Base-by-base conservation (phyloP, 2,329 filamentous ascomycete genomes). In the Epichloe brachyelytri region DNA sequence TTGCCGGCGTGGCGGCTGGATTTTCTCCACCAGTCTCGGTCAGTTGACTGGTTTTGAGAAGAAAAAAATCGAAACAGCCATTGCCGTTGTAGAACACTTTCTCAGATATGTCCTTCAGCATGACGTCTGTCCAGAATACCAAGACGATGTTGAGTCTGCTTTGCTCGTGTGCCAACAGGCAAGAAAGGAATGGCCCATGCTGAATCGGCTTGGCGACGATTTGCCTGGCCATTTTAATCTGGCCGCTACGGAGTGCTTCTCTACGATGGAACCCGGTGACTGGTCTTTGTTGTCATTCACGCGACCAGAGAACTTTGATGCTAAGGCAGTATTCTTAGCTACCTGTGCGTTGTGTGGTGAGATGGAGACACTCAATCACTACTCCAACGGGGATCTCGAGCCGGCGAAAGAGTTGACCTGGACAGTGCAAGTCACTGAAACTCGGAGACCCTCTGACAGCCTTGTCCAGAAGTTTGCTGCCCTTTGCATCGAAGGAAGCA, bases 41-140 rank as follows among this genome's bases (percentile, higher is more conserved):
- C 69, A 69, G 26, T 69, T 78, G 38, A 78, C 79, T 38, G 73
- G 78, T 17, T 78, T 79, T 46, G 76, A 81, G 12, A 72, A 68
- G 15, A 63, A 68, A 0, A 67, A 75, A 12, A 74, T 89, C 54
- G 68, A 76, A n/a, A 49, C 51, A 3, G 81, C 80, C 3, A 79
- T 83, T 19, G 75, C 77, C 36, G 79, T 94, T 0, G 74, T 96
- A 40, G 79, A 80, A 53, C 95, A 93, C 62, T 97, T 97, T 62
- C 79, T 95, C 56, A 86, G 88, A 56, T 98, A 96, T 58, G 73
- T 97, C 0, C 73, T 90, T 10, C 79, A 85, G 54, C 90, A 97
- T 61, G 78, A 86, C 38, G 91, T 94, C 15, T 95, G 89, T 60
- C 84, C 86, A 0, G 93, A 97, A 64, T 86, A 90, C 62, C 72